A percentile compares a stretch with the other conserved stretches of the same genome.
phyloP scores from a whole-genome alignment of 1,284 basidiomycete species.

The Moniliophthora roreri region DNA sequence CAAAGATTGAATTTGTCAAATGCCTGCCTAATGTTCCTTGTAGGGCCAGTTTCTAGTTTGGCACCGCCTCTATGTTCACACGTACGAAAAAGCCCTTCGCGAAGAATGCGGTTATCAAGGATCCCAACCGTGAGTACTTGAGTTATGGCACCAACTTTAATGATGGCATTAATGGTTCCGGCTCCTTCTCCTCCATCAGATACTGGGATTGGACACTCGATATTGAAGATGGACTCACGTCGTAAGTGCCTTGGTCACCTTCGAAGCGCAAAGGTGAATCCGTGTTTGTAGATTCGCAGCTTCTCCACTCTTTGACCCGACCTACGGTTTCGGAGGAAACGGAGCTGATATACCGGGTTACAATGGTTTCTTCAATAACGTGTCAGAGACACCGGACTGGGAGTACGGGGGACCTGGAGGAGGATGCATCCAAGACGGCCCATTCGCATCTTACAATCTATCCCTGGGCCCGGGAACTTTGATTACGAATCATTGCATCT shows the following conservation, averaged over 20 bases:
- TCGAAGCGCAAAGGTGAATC: slow-evolving; percentile 2
- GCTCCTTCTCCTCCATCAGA: slow-evolving; percentile 19
- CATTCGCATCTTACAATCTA: slow-evolving; percentile 31
- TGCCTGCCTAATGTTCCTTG: neutral
- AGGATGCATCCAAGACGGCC: slow-evolving; percentile 32
- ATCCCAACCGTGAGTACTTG: slow-evolving; percentile 30
- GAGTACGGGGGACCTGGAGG: slow-evolving; percentile 18
- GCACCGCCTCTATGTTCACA: slow-evolving; percentile 33
- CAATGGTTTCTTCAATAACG: slow-evolving; percentile 20
- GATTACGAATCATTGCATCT: slow-evolving; percentile 30
- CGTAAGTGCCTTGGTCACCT: neutral
- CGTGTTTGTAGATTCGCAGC: slow-evolving; percentile 19
- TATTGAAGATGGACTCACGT: slow-evolving; percentile 22
- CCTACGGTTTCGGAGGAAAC: slow-evolving; percentile 34
- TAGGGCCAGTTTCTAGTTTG: slow-evolving; percentile 42
- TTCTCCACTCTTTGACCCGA: slow-evolving; percentile 33
- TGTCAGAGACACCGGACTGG: slow-evolving; percentile 11
- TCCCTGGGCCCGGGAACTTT: slow-evolving; percentile 33
- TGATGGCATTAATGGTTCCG: too few relatives aligned
- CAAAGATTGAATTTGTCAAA: neutral
- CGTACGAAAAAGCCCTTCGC: slow-evolving; percentile 32
- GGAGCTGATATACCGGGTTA: slow-evolving; percentile 24
- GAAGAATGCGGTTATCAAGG: slow-evolving; percentile 36
- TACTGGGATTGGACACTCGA: slow-evolving; percentile 44
- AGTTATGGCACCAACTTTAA: neutral